A percentile compares a stretch with the other conserved stretches of the same genome.
These are phyloP conservation scores for Candida broadrunensis DNA, from an alignment of 805 yeast genomes.

Conservation along the genomic window DNA sequence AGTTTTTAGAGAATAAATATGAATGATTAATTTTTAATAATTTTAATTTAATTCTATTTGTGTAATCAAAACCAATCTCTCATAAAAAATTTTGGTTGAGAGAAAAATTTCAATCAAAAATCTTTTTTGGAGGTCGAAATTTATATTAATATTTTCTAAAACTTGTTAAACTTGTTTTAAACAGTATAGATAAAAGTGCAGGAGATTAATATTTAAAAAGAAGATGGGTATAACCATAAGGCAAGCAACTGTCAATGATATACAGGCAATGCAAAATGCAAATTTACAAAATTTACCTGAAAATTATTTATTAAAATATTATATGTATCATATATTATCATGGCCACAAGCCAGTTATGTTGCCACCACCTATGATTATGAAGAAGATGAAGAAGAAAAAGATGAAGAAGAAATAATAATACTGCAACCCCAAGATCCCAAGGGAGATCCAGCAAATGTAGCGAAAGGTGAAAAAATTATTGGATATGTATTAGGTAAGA, in stretches of 20 bases:
- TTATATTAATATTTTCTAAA: no score
- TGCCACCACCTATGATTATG: slow-evolving; percentile 70
- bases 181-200: neutral
- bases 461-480: slow-evolving; percentile 74
- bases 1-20: neutral
- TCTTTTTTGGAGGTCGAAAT: no score
- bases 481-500: slow-evolving; percentile 94
- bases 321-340: slow-evolving; percentile 87
- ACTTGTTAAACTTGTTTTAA: no score
- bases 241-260: slow-evolving; percentile 79
- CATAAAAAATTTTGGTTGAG: no score
- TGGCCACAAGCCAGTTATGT: slow-evolving; percentile 99
- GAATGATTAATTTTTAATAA: no score
- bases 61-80: no score
- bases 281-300: slow-evolving; percentile 91
- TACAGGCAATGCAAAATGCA: slow-evolving; percentile 95
- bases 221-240: slow-evolving; percentile 82
- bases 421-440: slow-evolving; percentile 29
- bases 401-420: slow-evolving; percentile 15
- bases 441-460: slow-evolving; percentile 65
- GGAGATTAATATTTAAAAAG: no score
- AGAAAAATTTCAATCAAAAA: no score
- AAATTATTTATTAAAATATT: slow-evolving; percentile 87
- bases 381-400: slow-evolving; percentile 19
- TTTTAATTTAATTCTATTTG: no score